Evolutionary conservation across 2,329 filamentous ascomycete genomes (phyloP).

Genomic region (Fusarium chlamydosporum): DNA sequence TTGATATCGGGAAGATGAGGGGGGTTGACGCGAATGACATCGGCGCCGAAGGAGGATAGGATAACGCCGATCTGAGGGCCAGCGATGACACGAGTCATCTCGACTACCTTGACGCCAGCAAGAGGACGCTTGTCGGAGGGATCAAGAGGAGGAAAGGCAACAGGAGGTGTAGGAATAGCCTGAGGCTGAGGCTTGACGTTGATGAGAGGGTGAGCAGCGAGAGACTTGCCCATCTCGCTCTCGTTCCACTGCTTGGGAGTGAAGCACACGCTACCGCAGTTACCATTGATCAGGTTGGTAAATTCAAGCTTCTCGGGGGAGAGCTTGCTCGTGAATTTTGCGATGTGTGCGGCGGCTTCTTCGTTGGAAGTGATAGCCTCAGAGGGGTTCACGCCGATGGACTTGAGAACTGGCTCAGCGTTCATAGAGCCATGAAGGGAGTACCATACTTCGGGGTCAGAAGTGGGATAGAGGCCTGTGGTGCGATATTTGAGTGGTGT

Average conservation of each 20-base stretch:
- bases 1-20: conserved; percentile 29
- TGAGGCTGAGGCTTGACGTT: conserved; percentile 20
- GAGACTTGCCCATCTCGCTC: conserved; percentile 30
- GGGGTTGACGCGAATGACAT: conserved; percentile 19
- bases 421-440: conserved; percentile 66
- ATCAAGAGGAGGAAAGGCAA: conserved; percentile 12
- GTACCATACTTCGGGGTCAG: conserved; percentile 62
- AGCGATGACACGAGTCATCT: conserved; percentile 32
- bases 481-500: conserved; percentile 32
- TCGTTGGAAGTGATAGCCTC: conserved; percentile 40
- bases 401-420: conserved; percentile 60
- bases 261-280: conserved; percentile 23
- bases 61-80: conserved; percentile 26
- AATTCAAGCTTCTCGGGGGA: conserved; percentile 41
- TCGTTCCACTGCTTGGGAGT: conserved; percentile 32
- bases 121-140: conserved; percentile 4
- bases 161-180: conserved; percentile 12
- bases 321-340: conserved; percentile 38
- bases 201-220: conserved; percentile 17
- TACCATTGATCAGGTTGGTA: conserved; percentile 16
- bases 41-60: conserved; percentile 20
- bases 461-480: conserved; percentile 62
- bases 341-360: conserved; percentile 46
- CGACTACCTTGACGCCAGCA: conserved; percentile 14
- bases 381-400: conserved; percentile 58